Evolutionary conservation across 2,329 filamentous ascomycete species (phyloP).

Genomic region (Fusarium sp.): DNA sequence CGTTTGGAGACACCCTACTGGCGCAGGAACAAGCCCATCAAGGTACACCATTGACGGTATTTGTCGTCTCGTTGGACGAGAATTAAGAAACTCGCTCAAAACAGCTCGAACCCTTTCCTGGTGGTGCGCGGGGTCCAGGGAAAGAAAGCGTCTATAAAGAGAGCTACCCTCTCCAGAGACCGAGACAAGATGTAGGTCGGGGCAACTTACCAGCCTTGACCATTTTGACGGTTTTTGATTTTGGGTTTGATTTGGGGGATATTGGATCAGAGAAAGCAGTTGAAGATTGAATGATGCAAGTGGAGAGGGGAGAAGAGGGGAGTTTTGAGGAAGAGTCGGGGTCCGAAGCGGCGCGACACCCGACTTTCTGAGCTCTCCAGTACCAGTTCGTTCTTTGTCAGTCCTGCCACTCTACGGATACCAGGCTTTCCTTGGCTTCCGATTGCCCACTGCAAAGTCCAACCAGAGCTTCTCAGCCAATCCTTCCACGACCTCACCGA

Average conservation of each 20-base stretch:
- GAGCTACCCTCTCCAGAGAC: conserved; percentile 38
- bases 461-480: conserved; percentile 27
- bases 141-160: conserved; percentile 43
- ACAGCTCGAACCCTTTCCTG: conserved; percentile 58
- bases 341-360: conserved; percentile 39
- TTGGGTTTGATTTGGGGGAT: conserved; percentile 16
- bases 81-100: conserved; percentile 74
- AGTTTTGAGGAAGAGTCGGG: conserved; percentile 47
- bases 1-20: conserved; percentile 9
- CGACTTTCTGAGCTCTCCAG: conserved; percentile 29
- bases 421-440: not conserved
- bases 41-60: conserved; percentile 53
- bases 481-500: conserved; percentile 18
- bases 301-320: conserved; percentile 45
- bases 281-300: conserved; percentile 38
- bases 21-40: conserved; percentile 56
- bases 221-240: conserved; percentile 77
- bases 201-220: conserved; percentile 89
- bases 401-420: not conserved
- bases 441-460: conserved; percentile 5
- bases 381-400: conserved; percentile 16
- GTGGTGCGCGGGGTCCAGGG: conserved; percentile 28
- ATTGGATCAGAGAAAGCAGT: conserved; percentile 37
- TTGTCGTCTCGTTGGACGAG: conserved; percentile 45
- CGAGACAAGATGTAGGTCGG: conserved; percentile 10